Base-by-base conservation (phyloP, 2,329 filamentous ascomycete species). In the Cladorrhinum sp. region DNA sequence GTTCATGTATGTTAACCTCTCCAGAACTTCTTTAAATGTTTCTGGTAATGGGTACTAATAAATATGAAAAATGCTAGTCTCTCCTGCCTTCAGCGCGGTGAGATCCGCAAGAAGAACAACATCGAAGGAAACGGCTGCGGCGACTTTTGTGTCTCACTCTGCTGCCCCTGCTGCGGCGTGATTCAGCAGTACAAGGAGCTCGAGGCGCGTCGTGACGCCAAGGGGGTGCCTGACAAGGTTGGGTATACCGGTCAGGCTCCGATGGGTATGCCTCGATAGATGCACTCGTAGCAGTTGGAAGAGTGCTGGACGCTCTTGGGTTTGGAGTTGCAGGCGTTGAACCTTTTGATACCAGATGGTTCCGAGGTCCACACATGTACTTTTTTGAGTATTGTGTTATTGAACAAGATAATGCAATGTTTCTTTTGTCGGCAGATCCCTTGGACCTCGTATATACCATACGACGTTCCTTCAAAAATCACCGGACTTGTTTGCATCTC, bases 91-190 rank as follows among this genome's bases (percentile, higher is more conserved):
- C 78, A 80, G 66, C 76, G 79, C 50, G 66, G 66, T 18, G 73
- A 77, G 62, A 76, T 80, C 56, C 75, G 79, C 10, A 70, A 78
- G 38, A 73, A 71, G 50, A 77, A 78, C 69, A 72, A 75, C 51
- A 78, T 81, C 61, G 68, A 78, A 22, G 78, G 79, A 6, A 73
- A 73, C 53, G 71, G 71, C 13, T 74, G 68, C 60, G 68, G 68
- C 29, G 79, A 81, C 64, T 80, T 68, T 66, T 73, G 67, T 58
- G 69, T 66, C 27, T 79, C 81, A 64, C 79, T 68, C 66, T 81
- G 77, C 70, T 81, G 78, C 64, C 67, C 76, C 22, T 81, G 78
- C 73, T 81, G 79, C 66, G 68, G 71, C 2, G 67, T 80, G 32
- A 72, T 80, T 56, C 79, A 81, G 68, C 74, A 80, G 56, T 76